Evolutionary conservation across 2,329 filamentous ascomycete genomes (phyloP).

Genomic region (Aspergillus sp.): DNA sequence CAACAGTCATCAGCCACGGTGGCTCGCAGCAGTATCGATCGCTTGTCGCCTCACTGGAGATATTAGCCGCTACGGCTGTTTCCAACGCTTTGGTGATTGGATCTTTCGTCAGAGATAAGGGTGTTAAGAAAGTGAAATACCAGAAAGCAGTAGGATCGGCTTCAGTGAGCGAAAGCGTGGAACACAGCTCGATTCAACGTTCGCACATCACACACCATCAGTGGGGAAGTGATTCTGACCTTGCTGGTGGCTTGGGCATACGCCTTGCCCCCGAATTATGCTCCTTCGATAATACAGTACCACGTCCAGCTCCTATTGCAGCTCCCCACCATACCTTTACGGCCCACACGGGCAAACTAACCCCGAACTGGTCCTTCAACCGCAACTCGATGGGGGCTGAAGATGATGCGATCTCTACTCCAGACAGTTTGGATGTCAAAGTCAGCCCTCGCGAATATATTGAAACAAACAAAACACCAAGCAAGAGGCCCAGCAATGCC

Average conservation of each 20-base stretch:
- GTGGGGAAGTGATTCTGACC: constrained; percentile 88
- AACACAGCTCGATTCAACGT: constrained; percentile 32
- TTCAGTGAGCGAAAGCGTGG: constrained; percentile 46
- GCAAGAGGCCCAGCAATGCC: constrained; percentile 27
- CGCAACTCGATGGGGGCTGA: constrained; percentile 17
- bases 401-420: constrained; percentile 22
- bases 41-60: constrained; percentile 81
- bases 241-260: constrained; percentile 75
- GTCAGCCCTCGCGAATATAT: constrained; percentile 31
- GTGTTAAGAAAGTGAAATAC: constrained; percentile 84
- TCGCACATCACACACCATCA: constrained; percentile 62
- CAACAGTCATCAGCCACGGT: constrained; percentile 64
- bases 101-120: constrained; percentile 85
- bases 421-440: constrained; percentile 28
- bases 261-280: constrained; percentile 53
- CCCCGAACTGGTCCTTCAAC: constrained; percentile 30
- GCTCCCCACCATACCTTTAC: constrained; percentile 23
- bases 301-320: constrained; percentile 36
- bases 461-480: constrained; percentile 20
- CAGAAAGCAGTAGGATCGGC: constrained; percentile 41
- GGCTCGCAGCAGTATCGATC: constrained; percentile 84
- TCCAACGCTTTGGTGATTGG: constrained; percentile 88
- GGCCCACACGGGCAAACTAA: constrained; percentile 22
- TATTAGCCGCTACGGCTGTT: constrained; percentile 79
- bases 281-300: constrained; percentile 25